Percentiles rank a stretch among this genome's conserved stretches.
These are phyloP conservation scores for Cucumis sativus DNA, from an alignment of 306 rosid species.

Conservation along the genomic window DNA sequence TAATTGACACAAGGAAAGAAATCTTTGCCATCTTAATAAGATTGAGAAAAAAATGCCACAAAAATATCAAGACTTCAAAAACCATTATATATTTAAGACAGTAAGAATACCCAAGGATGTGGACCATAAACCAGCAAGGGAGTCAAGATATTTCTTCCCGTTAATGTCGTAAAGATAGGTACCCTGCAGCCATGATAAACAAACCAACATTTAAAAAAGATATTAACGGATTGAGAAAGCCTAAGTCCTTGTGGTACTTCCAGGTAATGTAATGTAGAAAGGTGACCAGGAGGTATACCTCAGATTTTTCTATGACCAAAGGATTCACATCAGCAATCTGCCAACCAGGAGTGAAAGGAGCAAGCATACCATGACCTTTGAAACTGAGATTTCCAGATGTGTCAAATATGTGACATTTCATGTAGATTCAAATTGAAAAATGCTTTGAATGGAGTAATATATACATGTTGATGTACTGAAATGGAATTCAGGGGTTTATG, in stretches of 20 bases:
- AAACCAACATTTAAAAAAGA: neutral
- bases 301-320: slow-evolving; percentile 67
- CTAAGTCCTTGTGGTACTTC: neutral
- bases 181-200: slow-evolving; percentile 49
- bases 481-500: neutral
- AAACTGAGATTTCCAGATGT: slow-evolving; percentile 30
- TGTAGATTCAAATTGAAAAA: neutral
- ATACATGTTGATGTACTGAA: neutral
- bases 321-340: slow-evolving; percentile 52
- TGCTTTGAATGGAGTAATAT: neutral
- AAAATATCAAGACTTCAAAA: neutral
- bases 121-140: slow-evolving; percentile 97
- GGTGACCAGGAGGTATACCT: slow-evolving; percentile 22
- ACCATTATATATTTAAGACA: neutral
- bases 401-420: slow-evolving; percentile 5
- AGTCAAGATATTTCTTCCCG: slow-evolving; percentile 83
- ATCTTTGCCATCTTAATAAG: too few species aligned
- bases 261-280: neutral
- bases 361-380: slow-evolving; percentile 89
- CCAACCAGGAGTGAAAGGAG: slow-evolving; percentile 95
- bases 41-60: too few species aligned
- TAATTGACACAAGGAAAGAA: too few species aligned
- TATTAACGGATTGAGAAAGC: neutral
- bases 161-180: slow-evolving; percentile 70
- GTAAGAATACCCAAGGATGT: slow-evolving; percentile 44